phyloP scores from a whole-genome alignment of 768 basidiomycete genomes.

The Gloeostereum incarnatum region DNA sequence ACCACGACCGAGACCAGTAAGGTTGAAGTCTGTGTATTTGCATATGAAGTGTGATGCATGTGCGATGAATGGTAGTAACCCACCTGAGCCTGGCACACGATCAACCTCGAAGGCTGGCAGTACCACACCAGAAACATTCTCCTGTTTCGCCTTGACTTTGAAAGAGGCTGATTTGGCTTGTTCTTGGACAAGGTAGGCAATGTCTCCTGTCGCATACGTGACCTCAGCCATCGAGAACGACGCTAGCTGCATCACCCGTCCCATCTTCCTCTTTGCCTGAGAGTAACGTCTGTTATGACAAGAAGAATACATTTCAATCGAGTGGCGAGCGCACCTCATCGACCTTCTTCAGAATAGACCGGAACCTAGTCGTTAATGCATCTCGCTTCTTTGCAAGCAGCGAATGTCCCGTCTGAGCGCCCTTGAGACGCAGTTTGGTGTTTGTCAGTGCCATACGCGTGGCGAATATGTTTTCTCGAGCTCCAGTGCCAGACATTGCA shows the following conservation, averaged over 20 bases:
- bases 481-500: constrained; percentile 80
- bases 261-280: constrained; percentile 98
- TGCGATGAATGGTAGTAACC: constrained; percentile 5
- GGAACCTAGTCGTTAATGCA: constrained; percentile 90
- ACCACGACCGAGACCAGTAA: constrained; percentile 94
- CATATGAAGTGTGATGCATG: neutral
- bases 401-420: constrained; percentile 92
- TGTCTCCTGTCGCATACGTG: constrained; percentile 95
- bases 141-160: constrained; percentile 89
- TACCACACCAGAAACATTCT: constrained; percentile 96
- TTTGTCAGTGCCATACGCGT: constrained; percentile 96
- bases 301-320: constrained; percentile 1
- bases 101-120: constrained; percentile 93
- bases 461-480: constrained; percentile 91
- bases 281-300: constrained; percentile 12
- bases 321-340: constrained; percentile 62
- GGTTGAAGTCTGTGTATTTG: constrained; percentile 69
- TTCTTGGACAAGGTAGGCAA: constrained; percentile 96
- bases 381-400: constrained; percentile 97
- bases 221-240: constrained; percentile 99
- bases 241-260: constrained; percentile 95
- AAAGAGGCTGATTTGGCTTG: constrained; percentile 88
- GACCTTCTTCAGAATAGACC: constrained; percentile 92
- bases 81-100: constrained; percentile 77
- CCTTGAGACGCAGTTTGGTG: constrained; percentile 82